Conservation (phyloP, 2,329 filamentous ascomycete genomes). For the Bisporella sp. region DNA sequence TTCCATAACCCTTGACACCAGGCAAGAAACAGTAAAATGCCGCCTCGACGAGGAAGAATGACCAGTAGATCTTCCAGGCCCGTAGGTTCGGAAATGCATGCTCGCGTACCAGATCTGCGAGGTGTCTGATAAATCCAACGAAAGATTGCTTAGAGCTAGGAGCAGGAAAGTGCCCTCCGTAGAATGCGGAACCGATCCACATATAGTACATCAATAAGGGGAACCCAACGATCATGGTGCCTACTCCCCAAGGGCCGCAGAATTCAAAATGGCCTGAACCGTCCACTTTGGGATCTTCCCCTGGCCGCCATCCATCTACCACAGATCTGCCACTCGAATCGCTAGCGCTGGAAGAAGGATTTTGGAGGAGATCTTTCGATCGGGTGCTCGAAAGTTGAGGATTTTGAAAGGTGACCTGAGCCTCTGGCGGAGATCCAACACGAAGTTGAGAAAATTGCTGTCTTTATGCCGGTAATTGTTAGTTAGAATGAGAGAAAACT, state of each 20-base stretch:
- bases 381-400: too few species aligned
- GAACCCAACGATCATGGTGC: slow-evolving; percentile 84
- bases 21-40: slow-evolving; percentile 79
- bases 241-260: slow-evolving; percentile 72
- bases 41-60: slow-evolving; percentile 79
- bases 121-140: slow-evolving; percentile 62
- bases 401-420: too few species aligned
- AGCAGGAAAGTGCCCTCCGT: slow-evolving; percentile 72
- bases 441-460: too few species aligned
- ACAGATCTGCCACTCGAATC: slow-evolving; percentile 17
- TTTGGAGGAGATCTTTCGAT: too few species aligned
- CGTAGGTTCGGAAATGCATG: slow-evolving; percentile 76
- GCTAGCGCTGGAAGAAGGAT: too few species aligned
- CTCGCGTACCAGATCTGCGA: slow-evolving; percentile 68
- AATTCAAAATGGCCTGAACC: slow-evolving; percentile 69
- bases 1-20: slow-evolving; percentile 80
- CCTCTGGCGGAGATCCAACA: too few species aligned
- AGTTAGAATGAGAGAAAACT: too few species aligned
- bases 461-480: too few species aligned
- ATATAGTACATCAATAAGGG: slow-evolving; percentile 98
- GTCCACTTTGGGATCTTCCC: slow-evolving; percentile 56
- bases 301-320: slow-evolving; percentile 49
- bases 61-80: slow-evolving; percentile 94
- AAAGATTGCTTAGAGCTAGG: slow-evolving; percentile 59
- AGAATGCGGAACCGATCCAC: slow-evolving; percentile 95